These are phyloP conservation scores for Claviceps pazoutovae DNA, from an alignment of 2,329 filamentous ascomycete genomes.

Conservation along the genomic window DNA sequence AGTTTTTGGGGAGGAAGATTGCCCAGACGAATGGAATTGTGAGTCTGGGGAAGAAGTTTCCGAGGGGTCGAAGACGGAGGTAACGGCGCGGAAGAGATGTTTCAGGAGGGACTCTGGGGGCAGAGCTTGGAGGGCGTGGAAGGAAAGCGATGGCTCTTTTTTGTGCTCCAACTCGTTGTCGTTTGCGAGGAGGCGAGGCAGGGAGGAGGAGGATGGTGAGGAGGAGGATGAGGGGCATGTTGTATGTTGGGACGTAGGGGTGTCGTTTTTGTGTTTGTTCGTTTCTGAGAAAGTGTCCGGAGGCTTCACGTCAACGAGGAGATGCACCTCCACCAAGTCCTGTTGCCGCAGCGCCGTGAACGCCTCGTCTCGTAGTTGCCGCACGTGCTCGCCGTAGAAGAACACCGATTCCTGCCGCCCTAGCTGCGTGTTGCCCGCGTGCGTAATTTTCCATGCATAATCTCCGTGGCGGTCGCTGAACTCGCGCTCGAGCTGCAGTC, in stretches of 20 bases:
- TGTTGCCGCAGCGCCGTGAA: slow-evolving; percentile 67
- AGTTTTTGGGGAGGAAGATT: slow-evolving; percentile 17
- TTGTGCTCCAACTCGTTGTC: neutral
- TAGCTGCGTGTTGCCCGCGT: slow-evolving; percentile 66
- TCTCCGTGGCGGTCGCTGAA: slow-evolving; percentile 26
- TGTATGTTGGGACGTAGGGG: neutral
- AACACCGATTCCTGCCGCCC: slow-evolving; percentile 81
- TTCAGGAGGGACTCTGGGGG: slow-evolving; percentile 29
- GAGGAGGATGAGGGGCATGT: neutral
- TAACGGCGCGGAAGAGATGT: slow-evolving; percentile 31
- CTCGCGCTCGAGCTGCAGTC: slow-evolving; percentile 55
- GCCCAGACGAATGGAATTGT: slow-evolving; percentile 12
- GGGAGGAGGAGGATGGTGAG: neutral
- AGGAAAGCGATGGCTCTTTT: neutral
- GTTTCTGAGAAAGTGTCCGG: slow-evolving; percentile 13
- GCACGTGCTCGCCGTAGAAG: slow-evolving; percentile 61
- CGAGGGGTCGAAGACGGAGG: slow-evolving; percentile 28
- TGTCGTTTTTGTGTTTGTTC: neutral
- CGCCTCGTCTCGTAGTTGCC: slow-evolving; percentile 66
- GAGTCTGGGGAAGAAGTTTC: slow-evolving; percentile 16
- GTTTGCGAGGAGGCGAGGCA: slow-evolving; percentile 5
- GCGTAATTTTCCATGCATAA: slow-evolving; percentile 56
- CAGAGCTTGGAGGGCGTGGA: neutral
- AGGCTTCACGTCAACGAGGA: slow-evolving; percentile 28
- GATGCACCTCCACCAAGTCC: slow-evolving; percentile 57